phyloP scores from a whole-genome alignment of 805 yeast species.

The Schwanniomyces pseudopolymorphus region DNA sequence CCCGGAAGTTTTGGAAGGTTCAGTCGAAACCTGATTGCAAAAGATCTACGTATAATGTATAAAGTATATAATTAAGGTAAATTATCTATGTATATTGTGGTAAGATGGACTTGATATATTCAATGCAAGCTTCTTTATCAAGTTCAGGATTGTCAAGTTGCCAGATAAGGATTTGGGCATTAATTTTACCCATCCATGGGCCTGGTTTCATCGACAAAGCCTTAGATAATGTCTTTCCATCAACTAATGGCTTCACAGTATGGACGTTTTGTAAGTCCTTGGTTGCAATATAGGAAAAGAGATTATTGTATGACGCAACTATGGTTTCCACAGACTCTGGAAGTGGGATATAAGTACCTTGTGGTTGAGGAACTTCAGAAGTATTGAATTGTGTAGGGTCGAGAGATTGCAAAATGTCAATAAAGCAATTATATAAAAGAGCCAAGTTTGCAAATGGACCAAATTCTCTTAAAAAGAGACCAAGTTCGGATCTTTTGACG shows the following conservation, averaged over 20 bases:
- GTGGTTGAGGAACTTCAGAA: not conserved
- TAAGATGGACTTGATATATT: constrained; percentile 30
- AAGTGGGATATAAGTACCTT: not conserved
- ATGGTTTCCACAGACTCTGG: not conserved
- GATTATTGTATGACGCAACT: constrained; percentile 23
- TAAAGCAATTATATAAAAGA: constrained; percentile 35
- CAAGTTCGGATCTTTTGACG: constrained; percentile 56
- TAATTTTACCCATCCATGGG: constrained; percentile 72
- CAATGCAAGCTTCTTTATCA: constrained; percentile 54
- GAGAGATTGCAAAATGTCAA: constrained; percentile 20
- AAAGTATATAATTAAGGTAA: too few relatives aligned
- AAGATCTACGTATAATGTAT: not conserved
- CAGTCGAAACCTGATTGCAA: not conserved
- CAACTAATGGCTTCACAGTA: constrained; percentile 61
- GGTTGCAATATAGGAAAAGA: constrained; percentile 30
- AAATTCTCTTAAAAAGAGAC: constrained; percentile 54
- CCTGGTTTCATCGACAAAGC: constrained; percentile 68
- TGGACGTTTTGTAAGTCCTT: constrained; percentile 44
- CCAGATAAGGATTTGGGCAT: constrained; percentile 62
- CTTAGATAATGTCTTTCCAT: constrained; percentile 67
- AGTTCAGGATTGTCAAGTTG: constrained; percentile 73
- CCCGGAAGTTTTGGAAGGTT: not conserved
- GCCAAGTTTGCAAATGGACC: constrained; percentile 52
- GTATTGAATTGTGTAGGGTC: not conserved
- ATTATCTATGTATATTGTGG: constrained; percentile 9